Conservation (phyloP, 352 stramenopile species). For the Aphanomyces euteiches region DNA sequence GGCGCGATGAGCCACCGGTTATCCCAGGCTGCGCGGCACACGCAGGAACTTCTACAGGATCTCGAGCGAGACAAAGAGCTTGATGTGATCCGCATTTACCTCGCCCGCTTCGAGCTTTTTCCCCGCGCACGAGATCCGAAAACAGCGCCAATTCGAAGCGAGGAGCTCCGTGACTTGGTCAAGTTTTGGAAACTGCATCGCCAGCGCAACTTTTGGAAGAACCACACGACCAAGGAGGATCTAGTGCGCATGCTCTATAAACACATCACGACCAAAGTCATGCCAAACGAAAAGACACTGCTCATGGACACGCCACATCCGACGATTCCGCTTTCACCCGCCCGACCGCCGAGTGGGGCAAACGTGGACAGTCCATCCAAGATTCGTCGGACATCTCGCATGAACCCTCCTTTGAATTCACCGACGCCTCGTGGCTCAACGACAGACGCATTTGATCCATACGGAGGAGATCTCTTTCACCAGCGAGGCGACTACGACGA, state of each 20-base stretch:
- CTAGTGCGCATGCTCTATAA: conserved; percentile 80
- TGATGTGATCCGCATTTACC: conserved; percentile 68
- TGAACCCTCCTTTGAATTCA: conserved; percentile 40
- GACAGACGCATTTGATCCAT: background rate
- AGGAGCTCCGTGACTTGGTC: conserved; percentile 89
- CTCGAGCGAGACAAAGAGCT: conserved; percentile 80
- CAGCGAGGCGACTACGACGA: conserved; percentile 78
- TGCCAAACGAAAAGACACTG: conserved; percentile 59
- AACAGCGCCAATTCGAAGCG: conserved; percentile 80
- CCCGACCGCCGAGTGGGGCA: background rate
- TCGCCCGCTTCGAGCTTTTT: conserved; percentile 87
- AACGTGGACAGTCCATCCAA: background rate
- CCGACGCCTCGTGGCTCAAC: background rate
- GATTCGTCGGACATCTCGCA: background rate
- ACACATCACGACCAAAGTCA: conserved; percentile 73
- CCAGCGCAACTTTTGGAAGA: conserved; percentile 85
- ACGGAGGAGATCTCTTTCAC: conserved; percentile 72
- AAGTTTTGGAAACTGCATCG: conserved; percentile 89
- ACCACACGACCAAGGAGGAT: conserved; percentile 87
- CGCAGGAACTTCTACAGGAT: conserved; percentile 74
- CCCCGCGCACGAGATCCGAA: conserved; percentile 73
- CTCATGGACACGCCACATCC: conserved; percentile 63
- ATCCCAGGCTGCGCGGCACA: conserved; percentile 80
- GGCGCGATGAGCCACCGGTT: conserved; percentile 71
- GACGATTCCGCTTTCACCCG: conserved; percentile 37